phyloP scores from a whole-genome alignment of 2,329 filamentous ascomycete genomes.

The Trichoderma oligosporum region DNA sequence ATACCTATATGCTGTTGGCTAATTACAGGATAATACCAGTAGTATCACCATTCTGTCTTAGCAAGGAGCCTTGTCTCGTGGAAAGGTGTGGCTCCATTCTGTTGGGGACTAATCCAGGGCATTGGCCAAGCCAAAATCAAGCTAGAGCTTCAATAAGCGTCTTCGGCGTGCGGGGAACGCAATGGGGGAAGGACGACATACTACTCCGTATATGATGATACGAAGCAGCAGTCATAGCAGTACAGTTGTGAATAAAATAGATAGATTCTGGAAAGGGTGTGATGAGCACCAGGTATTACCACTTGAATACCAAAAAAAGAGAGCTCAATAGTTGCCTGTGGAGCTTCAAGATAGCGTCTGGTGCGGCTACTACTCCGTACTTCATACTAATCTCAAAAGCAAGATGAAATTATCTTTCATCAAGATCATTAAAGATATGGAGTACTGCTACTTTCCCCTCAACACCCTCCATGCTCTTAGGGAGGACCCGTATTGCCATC shows the following conservation, averaged over 20 bases:
- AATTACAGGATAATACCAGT: too few relatives aligned
- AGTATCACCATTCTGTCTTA: neutral
- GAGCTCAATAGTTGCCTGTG: neutral
- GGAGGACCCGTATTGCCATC: neutral
- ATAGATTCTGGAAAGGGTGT: neutral
- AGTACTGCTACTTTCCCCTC: neutral
- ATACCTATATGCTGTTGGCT: too few relatives aligned
- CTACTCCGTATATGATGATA: neutral
- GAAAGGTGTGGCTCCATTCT: neutral
- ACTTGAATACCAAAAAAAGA: too few relatives aligned
- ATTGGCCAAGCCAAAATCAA: neutral
- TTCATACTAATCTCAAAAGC: neutral
- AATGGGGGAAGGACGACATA: too few relatives aligned
- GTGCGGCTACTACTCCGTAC: neutral
- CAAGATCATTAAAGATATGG: neutral
- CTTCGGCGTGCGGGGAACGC: neutral
- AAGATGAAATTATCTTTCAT: neutral
- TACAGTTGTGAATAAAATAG: neutral
- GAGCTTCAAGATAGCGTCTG: neutral
- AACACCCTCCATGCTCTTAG: neutral
- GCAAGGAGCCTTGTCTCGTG: neutral
- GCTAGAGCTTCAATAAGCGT: neutral
- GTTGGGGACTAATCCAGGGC: constrained; percentile 11
- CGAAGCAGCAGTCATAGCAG: neutral
- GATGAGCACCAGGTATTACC: neutral